Base-by-base conservation (phyloP, 495 filamentous ascomycete genomes). In the Alectoria sarmentosa region DNA sequence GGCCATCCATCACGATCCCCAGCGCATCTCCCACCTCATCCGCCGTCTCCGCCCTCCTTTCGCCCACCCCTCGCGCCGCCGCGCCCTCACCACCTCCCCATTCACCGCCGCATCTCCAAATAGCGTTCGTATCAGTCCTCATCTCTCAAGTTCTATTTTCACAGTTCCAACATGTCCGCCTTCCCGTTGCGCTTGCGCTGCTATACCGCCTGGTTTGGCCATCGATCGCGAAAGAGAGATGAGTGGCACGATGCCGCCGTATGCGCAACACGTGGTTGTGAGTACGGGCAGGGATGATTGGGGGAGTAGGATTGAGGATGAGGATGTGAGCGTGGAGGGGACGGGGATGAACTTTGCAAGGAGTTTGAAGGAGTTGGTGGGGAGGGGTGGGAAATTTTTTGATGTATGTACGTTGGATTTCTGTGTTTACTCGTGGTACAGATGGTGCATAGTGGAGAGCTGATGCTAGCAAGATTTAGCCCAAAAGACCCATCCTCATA, bases 261-360 rank as follows among this genome's bases (percentile, higher is more conserved):
- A 96, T 73, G 80, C 84, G 23, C 85, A 91, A 67, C 92, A 98
- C 62, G 80, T 97, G 6, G 72, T 98, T 4, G 79, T 97, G 21
- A 89, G 84, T 64, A 96, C 92, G 1, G 91, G 90, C 11, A 82
- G 85, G 63, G 70, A 78, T 28, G 90, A 97, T 73, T 98, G 94
- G 94, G 80, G 81, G 23, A 84, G 80, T 72, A 78, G 79, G 49
- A 87, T 92, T 72, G 78, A 88, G 73, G 73, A 96, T 81, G 84
- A 88, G 60, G 63, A 64, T 57, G 82, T 76, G 34, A 54, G 74
- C 23, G 66, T 69, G 11, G 39, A 71, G 46, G 67, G 67, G 37
- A 77, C 75, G 74, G 77, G 76, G 75, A 76, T 76, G n/a, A 84
- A 85, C 65, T 76, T 96, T 13, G 89, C 87, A 1, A 83, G 87